Evolutionary conservation across 768 basidiomycete genomes (phyloP).

Genomic region (Russula emetica): DNA sequence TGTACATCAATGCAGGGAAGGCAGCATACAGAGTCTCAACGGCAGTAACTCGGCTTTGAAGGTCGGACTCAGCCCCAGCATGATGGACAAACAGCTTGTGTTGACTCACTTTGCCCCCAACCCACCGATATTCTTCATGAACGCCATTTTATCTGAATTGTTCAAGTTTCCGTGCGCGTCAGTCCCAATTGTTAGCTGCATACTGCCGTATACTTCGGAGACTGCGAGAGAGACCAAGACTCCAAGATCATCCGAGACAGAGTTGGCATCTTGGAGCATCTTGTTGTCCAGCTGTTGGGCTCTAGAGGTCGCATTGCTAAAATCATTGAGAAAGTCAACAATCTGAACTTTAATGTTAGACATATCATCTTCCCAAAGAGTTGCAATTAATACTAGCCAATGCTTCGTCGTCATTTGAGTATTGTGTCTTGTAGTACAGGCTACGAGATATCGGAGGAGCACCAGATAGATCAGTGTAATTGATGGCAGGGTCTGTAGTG

Average conservation of each 20-base stretch:
- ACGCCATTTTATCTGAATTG: conserved; percentile 47
- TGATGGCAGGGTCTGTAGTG: conserved; percentile 31
- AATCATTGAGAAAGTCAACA: conserved; percentile 45
- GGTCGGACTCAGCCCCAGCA: not conserved
- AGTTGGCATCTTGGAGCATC: conserved; percentile 44
- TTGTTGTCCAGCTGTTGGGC: conserved; percentile 47
- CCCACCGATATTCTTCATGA: conserved; percentile 39
- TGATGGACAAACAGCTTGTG: not conserved
- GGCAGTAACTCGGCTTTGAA: conserved; percentile 37
- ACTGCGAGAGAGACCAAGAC: conserved; percentile 49
- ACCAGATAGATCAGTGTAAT: conserved; percentile 36
- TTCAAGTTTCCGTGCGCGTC: conserved; percentile 47
- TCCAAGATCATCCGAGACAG: conserved; percentile 49
- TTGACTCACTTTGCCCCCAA: conserved; percentile 36
- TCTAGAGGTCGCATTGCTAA: conserved; percentile 40
- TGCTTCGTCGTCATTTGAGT: conserved; percentile 31
- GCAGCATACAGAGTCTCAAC: conserved; percentile 53
- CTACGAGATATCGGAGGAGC: conserved; percentile 40
- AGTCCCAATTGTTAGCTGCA: conserved; percentile 52
- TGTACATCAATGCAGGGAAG: conserved; percentile 50
- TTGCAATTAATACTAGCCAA: conserved; percentile 11
- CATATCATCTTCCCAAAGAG: not conserved
- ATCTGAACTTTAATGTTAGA: conserved; percentile 32
- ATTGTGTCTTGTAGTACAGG: conserved; percentile 42
- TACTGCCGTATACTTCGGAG: conserved; percentile 49